Evolutionary conservation across 306 rosid genomes (phyloP).

Genomic region (Mimosa bimucronata): DNA sequence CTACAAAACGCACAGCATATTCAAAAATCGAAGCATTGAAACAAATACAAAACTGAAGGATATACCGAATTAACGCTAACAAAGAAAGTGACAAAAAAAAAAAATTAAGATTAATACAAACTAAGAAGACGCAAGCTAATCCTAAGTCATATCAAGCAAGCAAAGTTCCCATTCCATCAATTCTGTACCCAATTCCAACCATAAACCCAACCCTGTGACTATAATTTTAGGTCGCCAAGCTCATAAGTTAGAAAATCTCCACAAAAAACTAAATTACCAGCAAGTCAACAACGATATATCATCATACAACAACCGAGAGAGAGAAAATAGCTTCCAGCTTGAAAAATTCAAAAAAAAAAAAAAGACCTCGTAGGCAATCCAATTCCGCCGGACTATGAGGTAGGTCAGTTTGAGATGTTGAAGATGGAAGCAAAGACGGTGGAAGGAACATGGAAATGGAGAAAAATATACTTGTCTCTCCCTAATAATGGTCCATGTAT

Average conservation of each 20-base stretch:
- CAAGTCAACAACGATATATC: not conserved
- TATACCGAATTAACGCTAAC: not conserved
- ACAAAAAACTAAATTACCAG: slow-evolving; percentile 17
- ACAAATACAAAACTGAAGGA: not conserved
- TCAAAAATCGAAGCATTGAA: not conserved
- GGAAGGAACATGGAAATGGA: slow-evolving; percentile 11
- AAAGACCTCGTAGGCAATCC: slow-evolving; percentile 18
- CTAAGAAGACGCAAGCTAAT: not conserved
- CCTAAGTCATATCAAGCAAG: not conserved
- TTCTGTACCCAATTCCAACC: slow-evolving; percentile 13
- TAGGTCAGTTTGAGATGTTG: not conserved
- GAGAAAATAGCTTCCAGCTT: not conserved
- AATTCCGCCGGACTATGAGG: slow-evolving; percentile 13
- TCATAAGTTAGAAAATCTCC: not conserved
- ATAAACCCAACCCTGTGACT: not conserved
- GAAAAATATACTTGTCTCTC: not conserved
- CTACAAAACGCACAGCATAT: not conserved
- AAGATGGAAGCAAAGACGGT: slow-evolving; percentile 1
- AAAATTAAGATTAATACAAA: not conserved
- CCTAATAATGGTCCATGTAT: not conserved
- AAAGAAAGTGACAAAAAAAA: not conserved
- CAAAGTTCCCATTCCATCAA: not conserved
- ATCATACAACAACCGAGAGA: not conserved
- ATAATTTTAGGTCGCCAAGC: not conserved
- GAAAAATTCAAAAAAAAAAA: slow-evolving; percentile 19